Evolutionary conservation across 768 basidiomycete species (phyloP).

Genomic region (Auriscalpium orientale): DNA sequence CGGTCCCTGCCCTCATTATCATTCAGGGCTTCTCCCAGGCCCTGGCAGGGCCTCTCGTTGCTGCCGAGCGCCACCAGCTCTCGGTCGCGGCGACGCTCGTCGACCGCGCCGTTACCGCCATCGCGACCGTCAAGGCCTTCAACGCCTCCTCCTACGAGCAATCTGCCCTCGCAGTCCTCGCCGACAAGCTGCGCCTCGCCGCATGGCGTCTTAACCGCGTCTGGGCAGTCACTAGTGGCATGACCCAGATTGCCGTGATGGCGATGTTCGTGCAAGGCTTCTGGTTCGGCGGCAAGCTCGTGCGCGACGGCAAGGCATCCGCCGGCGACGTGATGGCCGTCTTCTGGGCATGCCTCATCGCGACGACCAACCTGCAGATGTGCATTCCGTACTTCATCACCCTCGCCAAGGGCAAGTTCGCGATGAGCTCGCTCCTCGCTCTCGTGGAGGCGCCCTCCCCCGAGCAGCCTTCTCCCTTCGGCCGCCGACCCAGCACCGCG

Average conservation of each 20-base stretch:
- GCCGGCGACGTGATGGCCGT: conserved; percentile 89
- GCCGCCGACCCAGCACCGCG: conserved; percentile 12
- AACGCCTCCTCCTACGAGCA: conserved; percentile 62
- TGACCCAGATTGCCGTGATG: conserved; percentile 78
- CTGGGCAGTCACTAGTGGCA: conserved; percentile 67
- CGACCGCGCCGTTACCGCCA: conserved; percentile 68
- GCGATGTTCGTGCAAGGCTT: conserved; percentile 95
- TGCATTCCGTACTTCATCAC: conserved; percentile 75
- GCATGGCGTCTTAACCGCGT: conserved; percentile 52
- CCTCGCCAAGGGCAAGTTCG: conserved; percentile 76
- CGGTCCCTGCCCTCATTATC: conserved; percentile 75
- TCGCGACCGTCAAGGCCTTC: conserved; percentile 89
- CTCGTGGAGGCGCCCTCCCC: conserved; percentile 40
- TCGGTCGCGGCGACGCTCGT: conserved; percentile 71
- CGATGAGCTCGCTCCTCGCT: conserved; percentile 60
- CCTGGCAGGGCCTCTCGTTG: conserved; percentile 59
- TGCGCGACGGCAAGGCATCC: conserved; percentile 61
- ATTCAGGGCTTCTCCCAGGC: conserved; percentile 71
- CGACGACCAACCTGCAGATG: conserved; percentile 80
- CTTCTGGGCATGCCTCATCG: conserved; percentile 95
- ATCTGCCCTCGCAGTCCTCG: conserved; percentile 38
- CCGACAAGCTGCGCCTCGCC: conserved; percentile 36
- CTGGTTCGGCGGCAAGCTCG: conserved; percentile 89
- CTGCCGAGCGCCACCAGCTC: conserved; percentile 56
- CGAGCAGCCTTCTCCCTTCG: conserved; percentile 9